phyloP scores from a whole-genome alignment of 2,329 filamentous ascomycete species.

The Didymella pinodella region DNA sequence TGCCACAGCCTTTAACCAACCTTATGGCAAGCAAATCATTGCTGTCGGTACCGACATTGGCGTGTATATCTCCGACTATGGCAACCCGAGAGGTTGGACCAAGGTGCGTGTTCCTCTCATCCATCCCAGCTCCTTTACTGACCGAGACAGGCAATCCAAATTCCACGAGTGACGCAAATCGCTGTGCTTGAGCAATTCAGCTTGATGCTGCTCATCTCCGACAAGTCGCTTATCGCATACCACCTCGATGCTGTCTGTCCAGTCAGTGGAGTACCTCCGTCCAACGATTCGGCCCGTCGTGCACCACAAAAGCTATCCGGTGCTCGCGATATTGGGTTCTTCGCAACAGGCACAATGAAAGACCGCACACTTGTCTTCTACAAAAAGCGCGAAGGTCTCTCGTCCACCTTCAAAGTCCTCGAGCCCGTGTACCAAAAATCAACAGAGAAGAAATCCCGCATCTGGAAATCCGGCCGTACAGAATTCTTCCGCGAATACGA shows the following conservation, averaged over 20 bases:
- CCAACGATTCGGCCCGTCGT: conserved; percentile 76
- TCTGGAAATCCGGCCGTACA: conserved; percentile 75
- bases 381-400: conserved; percentile 91
- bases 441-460: conserved; percentile 78
- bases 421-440: conserved; percentile 96
- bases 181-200: conserved; percentile 96
- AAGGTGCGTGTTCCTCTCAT: conserved; percentile 66
- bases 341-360: conserved; percentile 96
- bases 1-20: conserved; percentile 83
- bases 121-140: conserved; percentile 27
- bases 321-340: conserved; percentile 93
- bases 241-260: conserved; percentile 84
- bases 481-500: conserved; percentile 99
- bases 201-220: conserved; percentile 87
- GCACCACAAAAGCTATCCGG: conserved; percentile 91
- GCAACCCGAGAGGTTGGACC: conserved; percentile 89
- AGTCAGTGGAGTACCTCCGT: conserved; percentile 61
- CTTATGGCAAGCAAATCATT: conserved; percentile 84
- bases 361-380: conserved; percentile 94
- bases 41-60: conserved; percentile 96
- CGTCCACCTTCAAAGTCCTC: conserved; percentile 94
- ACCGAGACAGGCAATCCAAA: conserved; percentile 72
- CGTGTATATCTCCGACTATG: conserved; percentile 86
- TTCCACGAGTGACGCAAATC: conserved; percentile 84
- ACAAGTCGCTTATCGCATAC: conserved; percentile 90